Evolutionary conservation across 148 eudicot genomes (phyloP).

Genomic region (Pouteria glomerata): DNA sequence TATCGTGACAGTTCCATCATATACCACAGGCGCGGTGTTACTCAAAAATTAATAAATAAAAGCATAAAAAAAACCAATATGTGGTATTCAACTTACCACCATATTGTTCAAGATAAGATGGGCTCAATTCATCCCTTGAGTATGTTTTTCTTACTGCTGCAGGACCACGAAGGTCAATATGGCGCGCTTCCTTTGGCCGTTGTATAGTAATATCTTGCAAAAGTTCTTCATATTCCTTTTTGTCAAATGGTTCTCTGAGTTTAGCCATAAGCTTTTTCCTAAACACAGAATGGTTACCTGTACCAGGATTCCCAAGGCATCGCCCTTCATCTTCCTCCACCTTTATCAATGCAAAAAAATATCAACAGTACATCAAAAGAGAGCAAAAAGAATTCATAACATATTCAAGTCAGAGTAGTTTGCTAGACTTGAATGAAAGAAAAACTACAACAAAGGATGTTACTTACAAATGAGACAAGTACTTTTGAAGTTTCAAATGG

Average conservation of each 20-base stretch:
- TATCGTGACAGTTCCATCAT: not conserved
- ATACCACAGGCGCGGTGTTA: not conserved
- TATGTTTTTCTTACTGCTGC: conserved; percentile 1
- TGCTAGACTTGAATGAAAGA: not conserved
- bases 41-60: not conserved
- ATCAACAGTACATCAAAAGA: not conserved
- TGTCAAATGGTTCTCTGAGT: conserved; percentile 21
- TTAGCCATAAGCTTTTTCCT: conserved; percentile 13
- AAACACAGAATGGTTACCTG: conserved; percentile 5
- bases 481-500: conserved; percentile 9
- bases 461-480: conserved; percentile 20
- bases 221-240: conserved; percentile 28
- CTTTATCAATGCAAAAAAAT: not conserved
- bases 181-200: conserved; percentile 13
- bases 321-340: conserved; percentile 10
- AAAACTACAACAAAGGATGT: not conserved
- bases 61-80: not conserved
- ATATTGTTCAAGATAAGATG: conserved; percentile 31
- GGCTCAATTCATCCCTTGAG: conserved; percentile 6
- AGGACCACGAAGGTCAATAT: conserved; percentile 30
- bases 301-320: not conserved
- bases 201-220: conserved; percentile 9
- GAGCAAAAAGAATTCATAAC: not conserved
- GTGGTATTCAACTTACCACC: conserved; percentile 28
- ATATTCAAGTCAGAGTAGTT: not conserved